Evolutionary conservation across 192 early-diverging fungal species (phyloP).

Genomic region (Mortierella claussenii): DNA sequence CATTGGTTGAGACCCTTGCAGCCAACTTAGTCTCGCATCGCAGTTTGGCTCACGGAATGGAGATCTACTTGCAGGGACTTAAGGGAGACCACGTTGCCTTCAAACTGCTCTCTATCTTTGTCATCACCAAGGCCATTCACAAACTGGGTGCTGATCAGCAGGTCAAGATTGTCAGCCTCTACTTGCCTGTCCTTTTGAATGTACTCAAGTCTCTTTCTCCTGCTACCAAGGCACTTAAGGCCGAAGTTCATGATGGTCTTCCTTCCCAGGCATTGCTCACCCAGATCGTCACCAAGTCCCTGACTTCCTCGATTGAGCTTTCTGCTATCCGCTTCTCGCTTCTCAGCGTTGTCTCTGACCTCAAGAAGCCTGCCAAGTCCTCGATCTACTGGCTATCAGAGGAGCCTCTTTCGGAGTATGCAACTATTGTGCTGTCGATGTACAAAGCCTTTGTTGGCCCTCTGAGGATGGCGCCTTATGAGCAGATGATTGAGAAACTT

Average conservation of each 20-base stretch:
- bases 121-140: conserved; percentile 48
- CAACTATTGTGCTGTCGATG: conserved; percentile 18
- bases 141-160: conserved; percentile 22
- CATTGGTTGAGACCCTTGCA: conserved; percentile 54
- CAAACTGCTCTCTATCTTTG: conserved; percentile 51
- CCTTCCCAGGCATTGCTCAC: conserved; percentile 30
- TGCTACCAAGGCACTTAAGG: conserved; percentile 1
- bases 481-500: conserved; percentile 51
- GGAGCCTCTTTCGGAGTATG: conserved; percentile 27
- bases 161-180: conserved; percentile 16
- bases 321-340: conserved; percentile 47
- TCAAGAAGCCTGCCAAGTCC: conserved; percentile 35
- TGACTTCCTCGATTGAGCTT: conserved; percentile 31
- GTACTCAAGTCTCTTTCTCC: conserved; percentile 17
- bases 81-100: conserved; percentile 27
- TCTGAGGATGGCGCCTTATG: conserved; percentile 43
- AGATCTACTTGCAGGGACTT: conserved; percentile 53
- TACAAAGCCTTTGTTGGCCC: conserved; percentile 57
- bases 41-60: conserved; percentile 20
- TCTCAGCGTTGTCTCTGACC: conserved; percentile 44
- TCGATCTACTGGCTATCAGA: conserved; percentile 23
- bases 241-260: conserved; percentile 20
- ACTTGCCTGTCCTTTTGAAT: conserved; percentile 32
- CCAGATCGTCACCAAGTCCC: conserved; percentile 40
- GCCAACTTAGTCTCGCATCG: conserved; percentile 29